Conservation (phyloP, 2,329 filamentous ascomycete genomes). For the Apiospora rasikravindrae region DNA sequence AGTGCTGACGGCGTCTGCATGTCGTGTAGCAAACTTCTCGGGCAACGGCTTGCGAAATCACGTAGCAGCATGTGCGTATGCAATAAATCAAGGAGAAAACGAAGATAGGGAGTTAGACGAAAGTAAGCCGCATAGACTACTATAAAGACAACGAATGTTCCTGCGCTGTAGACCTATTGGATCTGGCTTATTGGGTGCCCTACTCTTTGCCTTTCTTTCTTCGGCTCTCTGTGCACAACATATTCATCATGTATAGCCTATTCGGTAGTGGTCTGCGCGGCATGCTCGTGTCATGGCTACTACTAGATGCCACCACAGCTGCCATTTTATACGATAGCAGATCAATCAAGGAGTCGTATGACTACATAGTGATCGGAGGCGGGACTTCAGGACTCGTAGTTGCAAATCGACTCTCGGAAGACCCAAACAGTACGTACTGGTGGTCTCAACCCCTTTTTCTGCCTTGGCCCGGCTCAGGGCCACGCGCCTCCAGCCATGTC, state of each 20-base stretch:
- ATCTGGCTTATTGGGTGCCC: not conserved
- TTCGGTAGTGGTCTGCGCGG: not conserved
- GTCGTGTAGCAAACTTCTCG: not conserved
- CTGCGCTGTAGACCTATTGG: not conserved
- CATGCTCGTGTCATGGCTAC: not conserved
- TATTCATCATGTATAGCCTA: not conserved
- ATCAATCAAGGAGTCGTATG: slow-evolving; percentile 14
- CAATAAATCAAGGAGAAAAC: not conserved
- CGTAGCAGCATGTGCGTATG: not conserved
- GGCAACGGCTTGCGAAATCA: not conserved
- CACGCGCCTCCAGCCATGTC: not conserved
- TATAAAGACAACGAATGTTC: not conserved
- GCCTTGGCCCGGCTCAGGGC: not conserved
- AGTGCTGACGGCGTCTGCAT: not conserved
- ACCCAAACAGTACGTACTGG: slow-evolving; percentile 18
- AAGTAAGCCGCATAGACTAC: not conserved
- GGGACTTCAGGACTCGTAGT: slow-evolving; percentile 26
- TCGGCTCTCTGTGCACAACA: too few relatives aligned
- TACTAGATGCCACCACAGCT: not conserved
- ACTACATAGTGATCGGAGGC: slow-evolving; percentile 27
- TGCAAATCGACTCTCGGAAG: slow-evolving; percentile 27
- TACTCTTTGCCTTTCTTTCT: not conserved
- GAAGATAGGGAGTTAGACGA: not conserved
- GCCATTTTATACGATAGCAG: not conserved
- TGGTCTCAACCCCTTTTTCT: not conserved